Conservation (phyloP, 2,329 filamentous ascomycete species). For the Achaetomium macrosporum region DNA sequence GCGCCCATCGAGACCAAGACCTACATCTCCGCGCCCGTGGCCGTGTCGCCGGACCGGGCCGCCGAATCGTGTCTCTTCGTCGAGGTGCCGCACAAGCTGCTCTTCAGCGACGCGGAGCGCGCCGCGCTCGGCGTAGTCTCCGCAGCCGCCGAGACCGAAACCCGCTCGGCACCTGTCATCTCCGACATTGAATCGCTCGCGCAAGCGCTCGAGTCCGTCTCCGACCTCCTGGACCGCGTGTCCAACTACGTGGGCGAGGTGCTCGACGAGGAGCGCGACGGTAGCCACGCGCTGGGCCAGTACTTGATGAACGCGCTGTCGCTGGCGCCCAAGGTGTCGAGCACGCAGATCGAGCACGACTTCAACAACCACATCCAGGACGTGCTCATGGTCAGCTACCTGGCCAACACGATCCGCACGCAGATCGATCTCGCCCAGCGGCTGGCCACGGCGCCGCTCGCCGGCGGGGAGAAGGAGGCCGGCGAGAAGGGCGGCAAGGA, state of each 20-base stretch:
- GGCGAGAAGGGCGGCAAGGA: conserved; percentile 43
- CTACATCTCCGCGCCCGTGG: conserved; percentile 93
- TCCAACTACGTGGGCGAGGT: conserved; percentile 89
- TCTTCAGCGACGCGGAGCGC: conserved; percentile 63
- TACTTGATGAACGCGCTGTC: conserved; percentile 91
- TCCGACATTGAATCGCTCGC: conserved; percentile 89
- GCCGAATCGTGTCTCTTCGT: conserved; percentile 97
- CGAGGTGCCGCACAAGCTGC: conserved; percentile 90
- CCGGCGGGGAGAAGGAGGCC: conserved; percentile 38
- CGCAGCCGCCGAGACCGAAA: conserved; percentile 71
- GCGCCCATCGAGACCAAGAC: conserved; percentile 83
- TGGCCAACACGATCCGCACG: conserved; percentile 97
- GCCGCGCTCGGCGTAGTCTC: conserved; percentile 73
- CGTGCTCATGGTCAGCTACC: conserved; percentile 94
- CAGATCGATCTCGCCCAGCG: conserved; percentile 98
- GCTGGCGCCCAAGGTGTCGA: conserved; percentile 89
- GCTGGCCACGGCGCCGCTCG: conserved; percentile 71
- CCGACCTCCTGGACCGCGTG: conserved; percentile 85
- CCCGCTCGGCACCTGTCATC: conserved; percentile 64
- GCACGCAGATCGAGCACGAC: conserved; percentile 85
- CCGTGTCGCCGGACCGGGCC: conserved; percentile 88
- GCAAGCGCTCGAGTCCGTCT: conserved; percentile 77
- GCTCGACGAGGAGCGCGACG: conserved; percentile 85
- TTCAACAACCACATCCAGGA: conserved; percentile 99
- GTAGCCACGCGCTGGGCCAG: conserved; percentile 87